Conservation (phyloP, 306 rosid genomes). For the Vigna angularis region DNA sequence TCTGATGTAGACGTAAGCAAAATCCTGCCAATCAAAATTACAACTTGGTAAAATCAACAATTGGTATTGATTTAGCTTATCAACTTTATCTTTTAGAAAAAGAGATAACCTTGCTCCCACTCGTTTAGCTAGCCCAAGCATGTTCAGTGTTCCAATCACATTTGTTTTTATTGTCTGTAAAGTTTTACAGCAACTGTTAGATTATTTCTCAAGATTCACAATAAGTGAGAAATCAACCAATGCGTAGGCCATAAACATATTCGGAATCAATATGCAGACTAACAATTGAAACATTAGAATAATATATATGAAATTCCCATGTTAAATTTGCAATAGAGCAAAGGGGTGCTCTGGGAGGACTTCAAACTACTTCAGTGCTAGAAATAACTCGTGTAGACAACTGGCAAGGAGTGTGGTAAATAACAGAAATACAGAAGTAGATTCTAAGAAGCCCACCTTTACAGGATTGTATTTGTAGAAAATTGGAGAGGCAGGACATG, state of each 20-base stretch:
- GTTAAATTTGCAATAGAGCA: neutral
- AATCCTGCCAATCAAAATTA: conserved; percentile 62
- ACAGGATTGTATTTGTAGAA: conserved; percentile 96
- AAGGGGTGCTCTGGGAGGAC: neutral
- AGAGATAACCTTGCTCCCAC: conserved; percentile 85
- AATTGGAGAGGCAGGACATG: conserved; percentile 97
- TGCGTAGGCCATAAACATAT: conserved; percentile 7
- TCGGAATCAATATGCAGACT: neutral
- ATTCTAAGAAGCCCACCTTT: conserved; percentile 57
- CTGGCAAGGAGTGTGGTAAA: neutral
- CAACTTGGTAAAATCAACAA: conserved; percentile 38
- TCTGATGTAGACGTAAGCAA: conserved; percentile 95
- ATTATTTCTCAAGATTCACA: conserved; percentile 36
- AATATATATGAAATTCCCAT: neutral
- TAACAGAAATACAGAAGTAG: conserved; percentile 9
- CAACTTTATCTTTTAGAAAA: neutral
- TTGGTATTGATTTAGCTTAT: conserved; percentile 10
- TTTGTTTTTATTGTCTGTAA: conserved; percentile 91
- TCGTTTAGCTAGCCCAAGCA: conserved; percentile 98
- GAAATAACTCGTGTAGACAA: neutral
- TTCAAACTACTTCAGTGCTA: neutral
- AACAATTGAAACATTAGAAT: neutral
- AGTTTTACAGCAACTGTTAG: conserved; percentile 43
- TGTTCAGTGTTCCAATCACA: conserved; percentile 89
- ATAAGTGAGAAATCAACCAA: conserved; percentile 13